A percentile compares a stretch with the other conserved stretches of the same genome.
Conservation (phyloP, 2,329 filamentous ascomycete genomes). For the Amauroascus verrucosus region DNA sequence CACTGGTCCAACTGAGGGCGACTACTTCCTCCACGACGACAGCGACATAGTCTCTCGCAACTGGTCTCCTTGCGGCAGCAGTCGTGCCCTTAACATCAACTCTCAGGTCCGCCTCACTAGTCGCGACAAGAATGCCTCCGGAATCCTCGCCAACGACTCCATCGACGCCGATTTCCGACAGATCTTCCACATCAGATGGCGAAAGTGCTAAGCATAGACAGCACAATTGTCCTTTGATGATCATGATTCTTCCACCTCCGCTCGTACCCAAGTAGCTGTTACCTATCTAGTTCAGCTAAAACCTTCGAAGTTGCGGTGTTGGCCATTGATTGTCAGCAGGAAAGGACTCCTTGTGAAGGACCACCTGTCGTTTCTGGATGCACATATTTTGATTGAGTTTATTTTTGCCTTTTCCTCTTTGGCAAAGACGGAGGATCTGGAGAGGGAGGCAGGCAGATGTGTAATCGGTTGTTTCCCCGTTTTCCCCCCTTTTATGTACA, state of each 20-base stretch:
- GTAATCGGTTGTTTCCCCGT: background rate
- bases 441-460: background rate
- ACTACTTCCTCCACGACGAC: conserved; percentile 39
- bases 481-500: background rate
- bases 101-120: conserved; percentile 39
- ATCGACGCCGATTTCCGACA: conserved; percentile 40
- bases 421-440: background rate
- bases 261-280: background rate
- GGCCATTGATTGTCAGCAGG: background rate
- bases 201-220: conserved; percentile 26
- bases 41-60: conserved; percentile 38
- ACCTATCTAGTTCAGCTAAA: background rate
- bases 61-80: conserved; percentile 44
- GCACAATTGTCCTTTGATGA: background rate
- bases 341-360: background rate
- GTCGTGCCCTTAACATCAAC: conserved; percentile 45
- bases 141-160: conserved; percentile 40
- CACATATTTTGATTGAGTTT: conserved; percentile 6
- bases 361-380: conserved; percentile 1
- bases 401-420: background rate
- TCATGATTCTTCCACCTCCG: background rate
- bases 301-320: background rate
- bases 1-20: conserved; percentile 33
- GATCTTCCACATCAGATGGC: conserved; percentile 35
- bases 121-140: conserved; percentile 25